These are phyloP conservation scores for Pseudocercospora eumusae DNA, from an alignment of 2,329 filamentous ascomycete genomes.

Conservation along the genomic window DNA sequence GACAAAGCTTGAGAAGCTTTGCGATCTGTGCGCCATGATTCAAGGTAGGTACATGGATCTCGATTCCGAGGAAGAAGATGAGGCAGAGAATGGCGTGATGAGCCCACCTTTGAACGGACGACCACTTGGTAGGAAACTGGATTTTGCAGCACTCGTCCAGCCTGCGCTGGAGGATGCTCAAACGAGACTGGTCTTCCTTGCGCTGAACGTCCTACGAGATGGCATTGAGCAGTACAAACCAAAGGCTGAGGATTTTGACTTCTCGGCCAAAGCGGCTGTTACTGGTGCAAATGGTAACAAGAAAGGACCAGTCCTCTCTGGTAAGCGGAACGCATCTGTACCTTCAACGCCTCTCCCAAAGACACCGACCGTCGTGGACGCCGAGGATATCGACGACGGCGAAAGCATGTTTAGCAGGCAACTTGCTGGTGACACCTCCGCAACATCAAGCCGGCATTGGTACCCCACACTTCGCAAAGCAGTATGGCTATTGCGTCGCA, in stretches of 20 bases:
- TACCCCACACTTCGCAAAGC: conserved; percentile 68
- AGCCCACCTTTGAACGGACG: conserved; percentile 29
- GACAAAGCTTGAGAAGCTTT: conserved; percentile 65
- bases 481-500: conserved; percentile 67
- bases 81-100: conserved; percentile 38
- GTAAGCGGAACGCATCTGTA: conserved; percentile 43
- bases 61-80: conserved; percentile 53
- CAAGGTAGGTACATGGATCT: conserved; percentile 65
- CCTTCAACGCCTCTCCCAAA: conserved; percentile 49
- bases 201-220: conserved; percentile 63
- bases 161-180: conserved; percentile 68
- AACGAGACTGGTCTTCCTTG: conserved; percentile 65
- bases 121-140: conserved; percentile 45
- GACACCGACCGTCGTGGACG: conserved; percentile 54
- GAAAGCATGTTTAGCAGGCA: conserved; percentile 44
- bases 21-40: conserved; percentile 65
- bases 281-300: conserved; percentile 34
- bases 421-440: conserved; percentile 21
- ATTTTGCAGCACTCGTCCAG: conserved; percentile 64
- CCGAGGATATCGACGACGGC: conserved; percentile 55
- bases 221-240: conserved; percentile 68
- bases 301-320: conserved; percentile 53
- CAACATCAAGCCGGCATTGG: conserved; percentile 47
- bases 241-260: conserved; percentile 65
- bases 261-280: conserved; percentile 50